phyloP scores from a whole-genome alignment of 2,329 filamentous ascomycete species.

The Penicillium aurantiogriseum region DNA sequence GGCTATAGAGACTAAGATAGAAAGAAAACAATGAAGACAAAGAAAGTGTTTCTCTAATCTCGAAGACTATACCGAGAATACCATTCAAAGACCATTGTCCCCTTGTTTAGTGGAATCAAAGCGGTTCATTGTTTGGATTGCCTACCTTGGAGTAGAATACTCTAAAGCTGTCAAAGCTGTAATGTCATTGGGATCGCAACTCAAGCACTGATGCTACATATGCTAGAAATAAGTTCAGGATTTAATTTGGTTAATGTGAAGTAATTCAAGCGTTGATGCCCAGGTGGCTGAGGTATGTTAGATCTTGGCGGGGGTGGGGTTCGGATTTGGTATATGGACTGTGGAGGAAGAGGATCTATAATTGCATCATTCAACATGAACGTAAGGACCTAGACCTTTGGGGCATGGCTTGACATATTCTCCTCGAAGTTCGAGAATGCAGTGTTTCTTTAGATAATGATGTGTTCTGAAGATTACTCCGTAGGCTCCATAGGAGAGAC shows the following conservation, averaged over 20 bases:
- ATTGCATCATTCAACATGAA: neutral
- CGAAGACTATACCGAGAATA: neutral
- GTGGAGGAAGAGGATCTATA: conserved; percentile 2
- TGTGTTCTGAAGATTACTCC: too few relatives aligned
- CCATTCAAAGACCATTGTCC: neutral
- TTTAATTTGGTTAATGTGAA: neutral
- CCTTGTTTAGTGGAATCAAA: neutral
- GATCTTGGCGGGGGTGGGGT: conserved; percentile 7
- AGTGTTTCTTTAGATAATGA: neutral
- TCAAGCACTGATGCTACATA: neutral
- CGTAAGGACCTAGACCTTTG: conserved; percentile 3
- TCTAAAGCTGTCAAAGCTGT: neutral
- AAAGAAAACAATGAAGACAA: neutral
- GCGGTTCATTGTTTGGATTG: neutral
- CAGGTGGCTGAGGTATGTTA: neutral
- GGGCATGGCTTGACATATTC: neutral
- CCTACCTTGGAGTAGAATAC: neutral
- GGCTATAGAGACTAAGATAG: too few relatives aligned
- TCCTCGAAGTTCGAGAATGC: neutral
- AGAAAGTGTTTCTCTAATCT: neutral
- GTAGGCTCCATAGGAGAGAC: neutral
- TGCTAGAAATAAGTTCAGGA: neutral
- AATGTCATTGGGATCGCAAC: neutral
- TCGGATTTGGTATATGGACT: neutral
- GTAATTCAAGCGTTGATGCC: neutral